Percentiles rank a stretch among this genome's conserved stretches.
phyloP scores from a whole-genome alignment of 371 early-diverging fungal species.

The Catenaria anguillulae region DNA sequence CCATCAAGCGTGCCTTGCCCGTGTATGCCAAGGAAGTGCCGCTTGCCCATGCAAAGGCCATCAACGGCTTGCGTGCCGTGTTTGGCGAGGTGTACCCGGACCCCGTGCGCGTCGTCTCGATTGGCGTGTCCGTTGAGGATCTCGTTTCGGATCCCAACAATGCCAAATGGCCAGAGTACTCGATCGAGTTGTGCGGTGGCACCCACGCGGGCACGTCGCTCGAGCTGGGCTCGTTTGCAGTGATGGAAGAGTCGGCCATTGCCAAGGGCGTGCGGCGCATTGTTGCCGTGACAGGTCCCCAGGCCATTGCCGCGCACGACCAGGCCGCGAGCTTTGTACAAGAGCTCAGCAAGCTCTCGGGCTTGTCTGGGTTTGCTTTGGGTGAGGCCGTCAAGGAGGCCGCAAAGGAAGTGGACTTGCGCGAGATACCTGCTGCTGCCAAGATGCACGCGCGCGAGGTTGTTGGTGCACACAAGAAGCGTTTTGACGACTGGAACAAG shows the following conservation, averaged over 20 bases:
- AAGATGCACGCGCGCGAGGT: slow-evolving; percentile 60
- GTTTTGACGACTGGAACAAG: slow-evolving; percentile 77
- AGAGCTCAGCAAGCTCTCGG: slow-evolving; percentile 40
- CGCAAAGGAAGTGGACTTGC: slow-evolving; percentile 60
- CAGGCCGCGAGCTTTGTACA: slow-evolving; percentile 46
- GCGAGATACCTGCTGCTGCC: slow-evolving; percentile 59
- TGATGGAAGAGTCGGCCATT: slow-evolving; percentile 88
- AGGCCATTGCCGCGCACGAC: slow-evolving; percentile 55
- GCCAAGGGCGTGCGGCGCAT: slow-evolving; percentile 97
- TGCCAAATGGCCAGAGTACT: slow-evolving; percentile 58
- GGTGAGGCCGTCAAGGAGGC: slow-evolving; percentile 66
- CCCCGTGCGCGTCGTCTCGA: slow-evolving; percentile 86
- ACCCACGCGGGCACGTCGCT: slow-evolving; percentile 91
- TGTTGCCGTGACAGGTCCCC: slow-evolving; percentile 89
- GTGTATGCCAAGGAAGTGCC: slow-evolving; percentile 82
- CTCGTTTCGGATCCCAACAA: slow-evolving; percentile 67
- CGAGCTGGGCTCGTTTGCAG: slow-evolving; percentile 77
- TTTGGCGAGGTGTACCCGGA: slow-evolving; percentile 96
- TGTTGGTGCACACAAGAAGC: slow-evolving; percentile 57
- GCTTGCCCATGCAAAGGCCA: slow-evolving; percentile 59
- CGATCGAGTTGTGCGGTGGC: slow-evolving; percentile 98
- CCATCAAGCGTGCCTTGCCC: slow-evolving; percentile 53
- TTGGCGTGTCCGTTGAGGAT: slow-evolving; percentile 78
- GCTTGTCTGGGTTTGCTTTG: slow-evolving; percentile 40
- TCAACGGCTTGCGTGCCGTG: slow-evolving; percentile 83